Evolutionary conservation across 768 basidiomycete species (phyloP), one percentile per base, ranked within the genome.

Genomic region (Termitomyces sp.): DNA sequence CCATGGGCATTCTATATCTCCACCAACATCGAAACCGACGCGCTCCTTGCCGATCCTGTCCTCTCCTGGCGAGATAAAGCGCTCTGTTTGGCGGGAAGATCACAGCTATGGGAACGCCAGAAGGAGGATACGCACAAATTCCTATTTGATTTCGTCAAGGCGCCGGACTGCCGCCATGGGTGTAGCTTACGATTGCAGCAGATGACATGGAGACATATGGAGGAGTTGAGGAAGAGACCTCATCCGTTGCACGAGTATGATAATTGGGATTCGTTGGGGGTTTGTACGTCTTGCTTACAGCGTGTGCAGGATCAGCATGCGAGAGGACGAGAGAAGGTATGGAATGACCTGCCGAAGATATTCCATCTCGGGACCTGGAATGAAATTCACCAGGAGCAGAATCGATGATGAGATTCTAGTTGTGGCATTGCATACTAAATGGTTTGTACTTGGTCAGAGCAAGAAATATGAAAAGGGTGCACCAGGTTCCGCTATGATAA

Each of bases 1-100:
- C 77, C 77, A 0, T 79, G 77, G 77, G 77, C 77, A 1, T 78
- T 75, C 63, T 79, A 79, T 56, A 75, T 79, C 55, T 78, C 75
- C 50, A 73, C 75, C 0, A 76, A 78, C 49, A 76, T 79, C 38
- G 46, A 63, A 14, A 68, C 69, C 20, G 71, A 75, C 26, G 69
- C 71, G 13, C 68, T 79, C 7, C 63, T 79, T 12, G 61, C 67
- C 6, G 72, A 78, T 57, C 43, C 64, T 2, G 69, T 71, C 6
- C 65, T 79, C 30, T 74, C 75, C 2, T 79, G 77, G 77, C 64
- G 66, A 23, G 75, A 77, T 60, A 79, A 77, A 56, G 73, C 77
- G 0, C 67, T 77, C 1, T 76, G 75, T 50, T 66, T 79, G 0
- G 75, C 75, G 0, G 77, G 77, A 1, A 76, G 73, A 55, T 74